Evolutionary conservation across 2,329 filamentous ascomycete species (phyloP), one percentile per base, ranked within the genome.

Genomic region (Didymellaceae sp.): DNA sequence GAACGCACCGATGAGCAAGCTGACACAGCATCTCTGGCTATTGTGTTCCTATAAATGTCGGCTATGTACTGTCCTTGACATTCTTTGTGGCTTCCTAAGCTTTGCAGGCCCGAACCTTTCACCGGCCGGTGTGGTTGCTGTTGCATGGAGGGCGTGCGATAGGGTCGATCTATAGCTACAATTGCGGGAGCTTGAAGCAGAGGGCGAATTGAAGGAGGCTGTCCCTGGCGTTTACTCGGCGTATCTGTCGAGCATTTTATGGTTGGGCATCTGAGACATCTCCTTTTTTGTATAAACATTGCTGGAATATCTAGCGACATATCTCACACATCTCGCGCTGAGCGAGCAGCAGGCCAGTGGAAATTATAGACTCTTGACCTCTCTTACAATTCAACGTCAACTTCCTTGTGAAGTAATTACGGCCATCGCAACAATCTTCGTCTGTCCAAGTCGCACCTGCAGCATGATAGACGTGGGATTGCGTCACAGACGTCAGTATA

Each of bases 1-100:
- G 75, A 74, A 26, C 14, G 28, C 17, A 16, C 14, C 25, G 16
- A 26, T 24, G 40, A 6, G 14, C 21, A 24, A 44, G 39, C 55
- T 38, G 22, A 48, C 37, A 21, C 14, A 30, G 32, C 33, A 2
- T 22, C 22, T 18, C 24, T 30, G 40, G 33, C 37, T 18, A 34
- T 5, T 5, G 17, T 35, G 38, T 35, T 11, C 16, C 16, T 20
- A 22, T 14, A 13, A 22, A 10, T 30, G n/a, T 10, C 17, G 4
- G 13, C 7, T n/a, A 25, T 18, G 16, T 13, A 10, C 34, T 3
- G 8, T 45, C 32, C n/a, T n/a, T n/a, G n/a, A n/a, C n/a, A n/a
- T n/a, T n/a, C n/a, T n/a, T n/a, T n/a, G n/a, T n/a, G n/a, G n/a
- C n/a, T n/a, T n/a, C n/a, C n/a, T n/a, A n/a, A n/a, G n/a, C n/a